A percentile compares a stretch with the other conserved stretches of the same genome.
phyloP scores from a whole-genome alignment of 805 yeast genomes.

The Candida piceae region DNA sequence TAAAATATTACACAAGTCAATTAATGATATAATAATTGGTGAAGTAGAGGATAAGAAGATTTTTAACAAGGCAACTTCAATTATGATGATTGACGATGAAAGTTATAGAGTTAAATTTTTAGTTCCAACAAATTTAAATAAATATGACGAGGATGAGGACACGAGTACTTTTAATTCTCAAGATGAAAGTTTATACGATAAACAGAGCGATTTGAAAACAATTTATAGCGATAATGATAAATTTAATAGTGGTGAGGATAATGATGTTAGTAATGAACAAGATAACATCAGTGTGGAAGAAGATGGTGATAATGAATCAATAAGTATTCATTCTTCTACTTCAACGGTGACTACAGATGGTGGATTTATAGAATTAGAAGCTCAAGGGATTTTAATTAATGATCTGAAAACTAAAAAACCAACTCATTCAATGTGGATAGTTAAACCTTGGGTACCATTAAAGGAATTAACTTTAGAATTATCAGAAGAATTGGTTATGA shows the following conservation, averaged over 20 bases:
- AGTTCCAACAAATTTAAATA: constrained; percentile 32
- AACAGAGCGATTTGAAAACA: neutral
- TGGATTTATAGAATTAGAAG: constrained; percentile 71
- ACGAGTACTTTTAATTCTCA: constrained; percentile 6
- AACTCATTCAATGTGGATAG: constrained; percentile 88
- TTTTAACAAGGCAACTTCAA: constrained; percentile 62
- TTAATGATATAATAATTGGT: constrained; percentile 63
- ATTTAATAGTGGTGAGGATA: too few relatives aligned
- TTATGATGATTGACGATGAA: constrained; percentile 68
- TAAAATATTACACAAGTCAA: constrained; percentile 52
- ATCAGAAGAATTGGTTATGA: constrained; percentile 63
- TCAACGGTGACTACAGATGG: constrained; percentile 51
- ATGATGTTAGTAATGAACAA: too few relatives aligned
- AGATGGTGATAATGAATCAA: constrained; percentile 17
- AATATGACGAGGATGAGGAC: constrained; percentile 15
- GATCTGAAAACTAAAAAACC: constrained; percentile 54
- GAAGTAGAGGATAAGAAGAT: constrained; percentile 58
- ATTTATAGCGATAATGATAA: neutral
- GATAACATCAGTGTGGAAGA: neutral
- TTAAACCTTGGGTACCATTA: constrained; percentile 68
- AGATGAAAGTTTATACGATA: constrained; percentile 2
- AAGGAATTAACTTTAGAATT: constrained; percentile 59
- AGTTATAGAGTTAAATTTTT: constrained; percentile 74
- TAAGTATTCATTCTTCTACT: constrained; percentile 23
- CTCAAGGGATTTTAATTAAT: constrained; percentile 85